Evolutionary conservation across 2,329 filamentous ascomycete species (phyloP), one percentile per base, ranked within the genome.

Genomic region (Penicillium sp.): DNA sequence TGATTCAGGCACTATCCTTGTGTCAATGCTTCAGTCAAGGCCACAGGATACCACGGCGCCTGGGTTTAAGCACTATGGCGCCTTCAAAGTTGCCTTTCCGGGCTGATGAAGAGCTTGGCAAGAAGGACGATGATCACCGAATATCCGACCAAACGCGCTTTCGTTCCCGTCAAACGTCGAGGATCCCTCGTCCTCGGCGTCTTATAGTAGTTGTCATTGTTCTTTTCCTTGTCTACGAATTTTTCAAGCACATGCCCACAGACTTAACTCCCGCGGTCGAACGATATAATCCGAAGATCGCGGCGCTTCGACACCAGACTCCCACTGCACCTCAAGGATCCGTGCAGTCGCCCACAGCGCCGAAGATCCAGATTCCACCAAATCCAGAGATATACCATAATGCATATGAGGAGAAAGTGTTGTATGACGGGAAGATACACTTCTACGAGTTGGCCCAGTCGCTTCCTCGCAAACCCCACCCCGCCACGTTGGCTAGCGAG

Each of bases 361-460:
- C 58, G 25, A 58, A 56, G 13, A 53, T 60, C 9, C 53, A 51
- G 1, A 55, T 62, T 45, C 59, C 59, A 33, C 61, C 64, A 7
- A 57, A 60, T 11, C 42, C 7, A 27, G 57, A 62, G 9, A 47
- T 57, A 4, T 7, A 61, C 50, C 25, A 67, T 62, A 21, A 53
- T 65, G 37, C 68, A 50, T 37, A 71, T 58, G 57, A 59, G 49
- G 62, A 67, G 29, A 58, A 72, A 55, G n/a, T n/a, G n/a, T 75
- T 80, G 60, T 81, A 88, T 72, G 85, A 88, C 60, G 92, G 91
- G 0, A 84, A 84, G 1, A 81, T 96, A 64, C 85, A 80, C 65
- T 93, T 91, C 69, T 83, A 83, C 64, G 74, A 83, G 11, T 81
- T 97, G 43, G 84, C 83, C 0, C 68, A 73, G 19, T 86, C 88